Evolutionary conservation across 129 eudicot genomes (phyloP), one percentile per base, ranked within the genome.

Genomic region (Pittosporum tobira): DNA sequence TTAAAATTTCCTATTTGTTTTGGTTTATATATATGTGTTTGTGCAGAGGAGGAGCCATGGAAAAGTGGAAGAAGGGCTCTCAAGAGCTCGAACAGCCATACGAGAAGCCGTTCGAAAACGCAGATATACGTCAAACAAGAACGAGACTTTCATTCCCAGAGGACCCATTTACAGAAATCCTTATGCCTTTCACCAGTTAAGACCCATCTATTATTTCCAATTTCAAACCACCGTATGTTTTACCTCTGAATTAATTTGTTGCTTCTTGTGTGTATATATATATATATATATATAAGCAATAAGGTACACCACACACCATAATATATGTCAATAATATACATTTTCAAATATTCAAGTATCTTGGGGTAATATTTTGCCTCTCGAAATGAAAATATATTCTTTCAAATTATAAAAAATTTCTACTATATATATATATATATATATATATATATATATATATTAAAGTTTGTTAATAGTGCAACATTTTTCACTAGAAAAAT

Each of bases 111-210:
- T 67, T 50, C 54, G 36, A 19, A 52, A 30, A 24, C 69, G 62
- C 61, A 62, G 66, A 1, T 65, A 61, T 58, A 22, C 43, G n/a
- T 57, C 71, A 34, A 3, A 42, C 42, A 54, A 69, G 66, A 36
- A 77, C 51, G 44, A 37, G 64, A 71, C 59, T 27, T 80, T 80
- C 53, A 66, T 61, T 19, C 94, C 87, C 1, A 68, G 59, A 64
- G 88, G 87, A n/a, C 36, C 80, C 31, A 19, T 84, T 64, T 84
- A 84, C 74, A 74, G 82, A 58, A 80, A 84, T 42, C 75, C 82
- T 36, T 67, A 29, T 48, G 84, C 94, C 9, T 84, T 84, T 63
- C 88, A 80, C 30, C 94, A 80, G 94, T 84, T 71, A 71, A 71
- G 72, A 50, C 22, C 59, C 42, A 27, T 64, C 34, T 14, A 9